Percentiles rank a stretch among this genome's conserved stretches.
phyloP scores from a whole-genome alignment of 1,139 yeast genomes.

The Hyphopichia pseudoburtonii region DNA sequence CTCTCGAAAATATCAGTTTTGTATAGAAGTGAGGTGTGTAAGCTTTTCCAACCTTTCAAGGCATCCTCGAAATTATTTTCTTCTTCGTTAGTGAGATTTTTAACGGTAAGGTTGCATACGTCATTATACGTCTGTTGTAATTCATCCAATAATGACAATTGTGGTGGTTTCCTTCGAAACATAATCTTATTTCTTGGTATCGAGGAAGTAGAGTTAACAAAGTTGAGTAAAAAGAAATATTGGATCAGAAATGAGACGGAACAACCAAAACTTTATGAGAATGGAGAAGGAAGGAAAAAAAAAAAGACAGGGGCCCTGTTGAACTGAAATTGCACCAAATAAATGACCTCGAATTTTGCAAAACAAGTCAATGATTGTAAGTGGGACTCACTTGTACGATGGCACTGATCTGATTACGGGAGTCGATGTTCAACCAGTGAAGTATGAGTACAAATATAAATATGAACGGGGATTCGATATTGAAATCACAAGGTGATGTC shows the following conservation, averaged over 20 bases:
- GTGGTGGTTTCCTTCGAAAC: constrained; percentile 60
- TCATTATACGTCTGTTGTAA: constrained; percentile 62
- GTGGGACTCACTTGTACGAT: too few relatives aligned
- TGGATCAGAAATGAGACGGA: background rate
- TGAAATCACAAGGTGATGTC: too few relatives aligned
- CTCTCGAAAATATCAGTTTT: constrained; percentile 58
- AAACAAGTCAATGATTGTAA: too few relatives aligned
- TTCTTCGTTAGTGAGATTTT: constrained; percentile 59
- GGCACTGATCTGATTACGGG: too few relatives aligned
- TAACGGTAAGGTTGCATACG: constrained; percentile 57
- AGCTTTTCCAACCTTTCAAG: constrained; percentile 67
- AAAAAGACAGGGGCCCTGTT: background rate
- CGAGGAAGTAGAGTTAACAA: too few relatives aligned
- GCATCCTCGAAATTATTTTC: constrained; percentile 53
- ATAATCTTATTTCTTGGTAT: too few relatives aligned
- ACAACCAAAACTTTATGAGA: background rate
- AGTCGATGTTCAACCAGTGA: too few relatives aligned
- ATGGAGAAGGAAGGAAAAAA: background rate
- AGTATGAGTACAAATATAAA: too few relatives aligned
- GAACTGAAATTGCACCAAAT: too few relatives aligned
- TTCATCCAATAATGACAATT: constrained; percentile 51
- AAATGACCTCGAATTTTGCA: too few relatives aligned
- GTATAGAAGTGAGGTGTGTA: constrained; percentile 59
- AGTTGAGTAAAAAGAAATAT: too few relatives aligned
- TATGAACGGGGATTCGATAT: too few relatives aligned